phyloP scores from a whole-genome alignment of 768 basidiomycete species.

The Serpula lacrymans region DNA sequence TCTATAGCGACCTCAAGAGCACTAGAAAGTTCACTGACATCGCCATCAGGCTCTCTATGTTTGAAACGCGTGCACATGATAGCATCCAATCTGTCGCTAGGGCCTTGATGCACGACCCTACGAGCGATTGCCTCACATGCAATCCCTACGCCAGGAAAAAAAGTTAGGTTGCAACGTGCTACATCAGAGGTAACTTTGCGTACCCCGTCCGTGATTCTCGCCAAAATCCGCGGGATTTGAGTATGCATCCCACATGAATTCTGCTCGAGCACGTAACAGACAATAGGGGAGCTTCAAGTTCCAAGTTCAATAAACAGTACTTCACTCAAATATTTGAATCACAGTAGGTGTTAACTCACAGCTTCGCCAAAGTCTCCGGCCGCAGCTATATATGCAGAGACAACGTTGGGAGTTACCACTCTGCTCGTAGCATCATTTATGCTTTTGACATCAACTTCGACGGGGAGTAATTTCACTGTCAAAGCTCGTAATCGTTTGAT shows the following conservation, averaged over 20 bases:
- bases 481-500: constrained; percentile 76
- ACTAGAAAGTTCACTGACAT: constrained; percentile 68
- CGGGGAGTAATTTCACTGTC: constrained; percentile 71
- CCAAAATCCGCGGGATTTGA: constrained; percentile 82
- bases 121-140: constrained; percentile 86
- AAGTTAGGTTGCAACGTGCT: neutral
- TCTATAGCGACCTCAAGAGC: constrained; percentile 92
- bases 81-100: constrained; percentile 57
- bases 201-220: constrained; percentile 81
- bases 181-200: constrained; percentile 9
- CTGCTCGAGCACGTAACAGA: constrained; percentile 69
- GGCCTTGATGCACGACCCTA: constrained; percentile 67
- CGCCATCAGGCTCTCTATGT: constrained; percentile 71
- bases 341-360: constrained; percentile 39
- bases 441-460: constrained; percentile 65
- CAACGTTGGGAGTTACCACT: constrained; percentile 77
- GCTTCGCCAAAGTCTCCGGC: constrained; percentile 89
- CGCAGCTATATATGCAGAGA: constrained; percentile 70
- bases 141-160: constrained; percentile 42
- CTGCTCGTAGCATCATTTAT: constrained; percentile 79
- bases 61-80: constrained; percentile 80
- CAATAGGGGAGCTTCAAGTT: constrained; percentile 70
- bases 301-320: neutral
- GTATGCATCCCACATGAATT: constrained; percentile 81
- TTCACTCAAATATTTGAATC: constrained; percentile 3